Conservation (phyloP, 2,329 filamentous ascomycete species). For the Colletotrichum gigasporum region DNA sequence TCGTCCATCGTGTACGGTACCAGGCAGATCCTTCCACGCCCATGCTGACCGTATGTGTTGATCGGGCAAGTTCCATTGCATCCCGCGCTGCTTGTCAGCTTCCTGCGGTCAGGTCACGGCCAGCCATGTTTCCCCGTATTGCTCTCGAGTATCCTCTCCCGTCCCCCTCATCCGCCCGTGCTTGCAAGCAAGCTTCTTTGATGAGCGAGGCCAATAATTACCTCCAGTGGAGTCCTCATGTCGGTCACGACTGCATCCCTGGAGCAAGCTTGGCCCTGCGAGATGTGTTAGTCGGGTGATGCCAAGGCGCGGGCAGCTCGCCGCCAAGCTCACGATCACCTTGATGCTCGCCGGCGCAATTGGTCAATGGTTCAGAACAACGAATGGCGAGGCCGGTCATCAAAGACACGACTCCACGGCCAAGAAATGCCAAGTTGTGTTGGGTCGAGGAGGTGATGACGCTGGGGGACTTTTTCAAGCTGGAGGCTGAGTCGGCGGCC, state of each 20-base stretch:
- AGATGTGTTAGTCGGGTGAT: constrained; percentile 22
- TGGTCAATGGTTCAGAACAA: background rate
- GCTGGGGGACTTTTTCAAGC: background rate
- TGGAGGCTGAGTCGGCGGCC: constrained; percentile 5
- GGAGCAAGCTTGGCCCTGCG: constrained; percentile 5
- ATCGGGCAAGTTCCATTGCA: background rate
- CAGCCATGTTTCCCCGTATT: background rate
- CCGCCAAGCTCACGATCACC: constrained; percentile 28
- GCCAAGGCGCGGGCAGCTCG: constrained; percentile 24
- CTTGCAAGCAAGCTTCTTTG: constrained; percentile 13
- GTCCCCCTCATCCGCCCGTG: background rate
- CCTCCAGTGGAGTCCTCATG: background rate
- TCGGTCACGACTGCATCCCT: constrained; percentile 19
- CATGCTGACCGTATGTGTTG: background rate
- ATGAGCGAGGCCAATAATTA: background rate
- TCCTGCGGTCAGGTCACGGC: too few species aligned
- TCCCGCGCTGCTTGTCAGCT: background rate
- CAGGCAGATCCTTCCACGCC: constrained; percentile 12
- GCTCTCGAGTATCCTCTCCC: background rate
- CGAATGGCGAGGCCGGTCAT: constrained; percentile 1
- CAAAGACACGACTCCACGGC: constrained; percentile 21
- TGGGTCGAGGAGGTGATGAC: constrained; percentile 13
- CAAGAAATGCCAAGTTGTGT: constrained; percentile 27
- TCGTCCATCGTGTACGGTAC: background rate
- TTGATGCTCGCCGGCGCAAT: background rate